A percentile compares a stretch with the other conserved stretches of the same genome.
phyloP scores from a whole-genome alignment of 148 eudicot genomes.

The Spergularia bocconei region DNA sequence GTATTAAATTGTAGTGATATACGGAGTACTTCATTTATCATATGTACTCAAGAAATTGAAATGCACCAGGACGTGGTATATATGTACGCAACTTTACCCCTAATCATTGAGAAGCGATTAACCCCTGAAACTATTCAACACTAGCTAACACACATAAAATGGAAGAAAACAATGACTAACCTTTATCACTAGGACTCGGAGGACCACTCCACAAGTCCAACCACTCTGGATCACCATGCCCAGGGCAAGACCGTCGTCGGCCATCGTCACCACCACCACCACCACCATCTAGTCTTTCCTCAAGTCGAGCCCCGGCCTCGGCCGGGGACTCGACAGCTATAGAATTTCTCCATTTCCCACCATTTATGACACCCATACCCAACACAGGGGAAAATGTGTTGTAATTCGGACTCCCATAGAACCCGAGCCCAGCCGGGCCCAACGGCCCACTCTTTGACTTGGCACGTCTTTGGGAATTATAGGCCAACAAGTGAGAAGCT shows the following conservation, averaged over 20 bases:
- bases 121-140: too few species aligned
- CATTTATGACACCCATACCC: constrained; percentile 48
- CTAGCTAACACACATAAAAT: not conserved
- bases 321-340: constrained; percentile 39
- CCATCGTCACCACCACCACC: constrained; percentile 17
- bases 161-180: constrained; percentile 32
- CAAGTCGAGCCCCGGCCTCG: not conserved
- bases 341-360: constrained; percentile 45
- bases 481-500: constrained; percentile 19
- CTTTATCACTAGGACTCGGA: constrained; percentile 42
- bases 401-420: constrained; percentile 36
- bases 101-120: too few species aligned
- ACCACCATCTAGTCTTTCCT: constrained; percentile 21
- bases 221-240: constrained; percentile 45
- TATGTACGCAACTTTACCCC: too few species aligned
- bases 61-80: too few species aligned
- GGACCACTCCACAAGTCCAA: constrained; percentile 51
- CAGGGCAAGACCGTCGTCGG: constrained; percentile 32
- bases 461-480: constrained; percentile 39
- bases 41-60: too few species aligned
- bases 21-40: too few species aligned
- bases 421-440: constrained; percentile 45
- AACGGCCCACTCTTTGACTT: constrained; percentile 93
- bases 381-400: constrained; percentile 57
- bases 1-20: too few species aligned